phyloP scores from a whole-genome alignment of 2,329 filamentous ascomycete species.

The Xylariaceae sp. region DNA sequence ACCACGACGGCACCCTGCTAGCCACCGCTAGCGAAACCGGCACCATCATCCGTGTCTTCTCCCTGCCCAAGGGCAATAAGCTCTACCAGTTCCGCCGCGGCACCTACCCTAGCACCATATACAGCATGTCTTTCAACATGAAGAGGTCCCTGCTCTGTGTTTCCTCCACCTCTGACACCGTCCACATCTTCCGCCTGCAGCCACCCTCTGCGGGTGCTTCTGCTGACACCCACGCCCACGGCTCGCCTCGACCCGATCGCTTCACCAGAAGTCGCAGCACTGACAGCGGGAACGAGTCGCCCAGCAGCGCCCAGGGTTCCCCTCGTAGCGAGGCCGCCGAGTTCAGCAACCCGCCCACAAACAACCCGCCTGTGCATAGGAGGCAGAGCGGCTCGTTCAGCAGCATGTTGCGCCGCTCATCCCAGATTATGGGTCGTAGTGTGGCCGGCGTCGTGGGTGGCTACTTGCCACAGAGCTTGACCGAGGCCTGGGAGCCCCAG shows the following conservation, averaged over 20 bases:
- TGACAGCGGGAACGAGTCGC: conserved; percentile 54
- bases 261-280: conserved; percentile 51
- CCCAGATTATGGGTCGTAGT: conserved; percentile 85
- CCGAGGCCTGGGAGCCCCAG: conserved; percentile 95
- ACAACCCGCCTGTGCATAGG: conserved; percentile 33
- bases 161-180: conserved; percentile 91
- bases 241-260: conserved; percentile 45
- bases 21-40: conserved; percentile 96
- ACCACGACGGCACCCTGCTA: conserved; percentile 84
- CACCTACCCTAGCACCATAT: conserved; percentile 92
- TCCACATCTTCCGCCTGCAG: conserved; percentile 88
- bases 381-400: conserved; percentile 74
- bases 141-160: conserved; percentile 91
- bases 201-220: conserved; percentile 33
- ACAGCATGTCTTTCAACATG: conserved; percentile 98
- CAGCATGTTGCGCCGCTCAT: conserved; percentile 88
- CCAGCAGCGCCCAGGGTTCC: conserved; percentile 39
- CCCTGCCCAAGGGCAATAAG: conserved; percentile 84
- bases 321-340: conserved; percentile 48
- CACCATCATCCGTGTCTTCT: conserved; percentile 95
- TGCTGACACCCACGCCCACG: conserved; percentile 36
- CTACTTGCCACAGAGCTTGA: conserved; percentile 88
- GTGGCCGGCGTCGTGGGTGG: conserved; percentile 86
- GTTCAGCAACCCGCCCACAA: conserved; percentile 24
- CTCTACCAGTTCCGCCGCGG: conserved; percentile 94